Percentiles rank a stretch among this genome's conserved stretches.
phyloP scores from a whole-genome alignment of 805 yeast species.

The Lachancea sp. region DNA sequence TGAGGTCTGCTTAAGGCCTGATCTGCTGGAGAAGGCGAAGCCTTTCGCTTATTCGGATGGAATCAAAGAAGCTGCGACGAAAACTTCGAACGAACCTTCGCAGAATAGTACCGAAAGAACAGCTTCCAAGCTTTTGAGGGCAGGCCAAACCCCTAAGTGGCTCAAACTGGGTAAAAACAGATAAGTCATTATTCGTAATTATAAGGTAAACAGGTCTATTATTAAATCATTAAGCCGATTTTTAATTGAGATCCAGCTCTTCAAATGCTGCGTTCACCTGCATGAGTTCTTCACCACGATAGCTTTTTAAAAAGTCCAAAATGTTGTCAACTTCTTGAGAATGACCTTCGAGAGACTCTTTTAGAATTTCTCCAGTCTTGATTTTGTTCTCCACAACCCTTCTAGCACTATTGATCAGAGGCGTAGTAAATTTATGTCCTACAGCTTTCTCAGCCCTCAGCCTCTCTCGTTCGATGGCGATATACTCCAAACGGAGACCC shows the following conservation, averaged over 20 bases:
- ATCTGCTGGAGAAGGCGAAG: conserved; percentile 30
- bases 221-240: conserved; percentile 6
- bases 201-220: neutral
- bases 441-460: neutral
- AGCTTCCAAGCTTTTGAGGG: neutral
- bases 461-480: conserved; percentile 9
- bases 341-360: neutral
- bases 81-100: conserved; percentile 4
- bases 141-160: conserved; percentile 36
- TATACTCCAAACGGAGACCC: conserved; percentile 20
- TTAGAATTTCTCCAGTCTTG: conserved; percentile 3
- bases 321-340: conserved; percentile 10
- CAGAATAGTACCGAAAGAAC: conserved; percentile 12
- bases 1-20: conserved; percentile 29
- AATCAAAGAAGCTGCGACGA: conserved; percentile 23
- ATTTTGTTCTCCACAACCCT: conserved; percentile 3
- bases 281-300: conserved; percentile 14
- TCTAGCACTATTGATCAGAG: conserved; percentile 3
- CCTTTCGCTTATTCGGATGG: conserved; percentile 22
- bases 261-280: conserved; percentile 14
- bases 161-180: conserved; percentile 35
- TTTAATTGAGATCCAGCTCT: conserved; percentile 11
- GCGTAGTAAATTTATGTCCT: neutral
- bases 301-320: conserved; percentile 11
- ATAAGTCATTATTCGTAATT: neutral